Percentiles rank a stretch among this genome's conserved stretches.
phyloP scores from a whole-genome alignment of 2,329 filamentous ascomycete species.

The Aspergillus piperis region DNA sequence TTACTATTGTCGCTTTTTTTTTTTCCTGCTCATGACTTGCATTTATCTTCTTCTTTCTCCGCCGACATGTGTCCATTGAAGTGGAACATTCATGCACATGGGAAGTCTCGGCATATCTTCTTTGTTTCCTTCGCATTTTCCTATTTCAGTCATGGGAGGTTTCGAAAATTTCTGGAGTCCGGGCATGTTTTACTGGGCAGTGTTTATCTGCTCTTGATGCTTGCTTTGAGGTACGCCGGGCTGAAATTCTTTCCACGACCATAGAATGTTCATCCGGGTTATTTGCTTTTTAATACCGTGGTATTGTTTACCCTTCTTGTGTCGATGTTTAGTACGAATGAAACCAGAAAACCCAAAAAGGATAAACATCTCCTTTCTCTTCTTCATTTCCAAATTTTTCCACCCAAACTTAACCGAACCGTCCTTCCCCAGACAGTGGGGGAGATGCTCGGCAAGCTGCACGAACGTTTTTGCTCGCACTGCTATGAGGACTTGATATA shows the following conservation, averaged over 20 bases:
- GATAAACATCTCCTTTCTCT: slow-evolving; percentile 12
- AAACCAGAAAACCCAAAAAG: slow-evolving; percentile 27
- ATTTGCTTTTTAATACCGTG: slow-evolving; percentile 24
- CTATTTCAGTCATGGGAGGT: slow-evolving; percentile 32
- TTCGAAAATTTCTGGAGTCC: slow-evolving; percentile 40
- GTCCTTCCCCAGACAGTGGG: slow-evolving; percentile 7
- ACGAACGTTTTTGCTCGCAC: slow-evolving; percentile 9
- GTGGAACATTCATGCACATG: slow-evolving; percentile 28
- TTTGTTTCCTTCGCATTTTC: slow-evolving; percentile 15
- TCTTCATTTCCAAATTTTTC: not conserved
- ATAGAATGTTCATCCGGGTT: slow-evolving; percentile 34
- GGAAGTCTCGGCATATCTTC: slow-evolving; percentile 24
- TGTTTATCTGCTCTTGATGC: slow-evolving; percentile 30
- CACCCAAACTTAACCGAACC: slow-evolving; percentile 12
- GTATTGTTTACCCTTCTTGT: slow-evolving; percentile 21
- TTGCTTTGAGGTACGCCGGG: slow-evolving; percentile 32
- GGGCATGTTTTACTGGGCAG: slow-evolving; percentile 38
- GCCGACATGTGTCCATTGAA: slow-evolving; percentile 26
- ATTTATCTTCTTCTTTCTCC: slow-evolving; percentile 21
- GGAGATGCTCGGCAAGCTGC: slow-evolving; percentile 13
- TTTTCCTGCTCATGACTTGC: slow-evolving; percentile 23
- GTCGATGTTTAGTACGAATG: slow-evolving; percentile 33
- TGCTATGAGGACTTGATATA: not conserved
- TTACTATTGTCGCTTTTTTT: slow-evolving; percentile 15
- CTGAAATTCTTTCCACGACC: slow-evolving; percentile 32